These are phyloP conservation scores for Parathielavia hyrcaniae DNA, from an alignment of 495 filamentous ascomycete species.

Conservation along the genomic window DNA sequence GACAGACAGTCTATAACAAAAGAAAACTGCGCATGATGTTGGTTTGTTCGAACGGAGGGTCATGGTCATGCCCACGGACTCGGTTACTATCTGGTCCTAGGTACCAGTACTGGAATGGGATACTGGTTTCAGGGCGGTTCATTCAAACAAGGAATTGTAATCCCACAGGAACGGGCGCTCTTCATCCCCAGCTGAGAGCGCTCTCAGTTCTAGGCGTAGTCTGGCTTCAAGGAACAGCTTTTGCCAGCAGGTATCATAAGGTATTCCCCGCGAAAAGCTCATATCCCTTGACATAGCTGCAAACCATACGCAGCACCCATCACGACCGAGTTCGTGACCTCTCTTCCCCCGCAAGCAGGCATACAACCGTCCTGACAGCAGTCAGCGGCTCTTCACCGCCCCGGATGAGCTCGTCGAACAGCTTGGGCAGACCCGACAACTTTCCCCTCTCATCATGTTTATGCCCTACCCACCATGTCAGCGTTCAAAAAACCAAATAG, in stretches of 20 bases:
- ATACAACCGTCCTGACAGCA: constrained; percentile 49
- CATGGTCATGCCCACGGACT: too few relatives aligned
- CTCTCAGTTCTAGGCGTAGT: too few relatives aligned
- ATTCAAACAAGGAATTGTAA: not conserved
- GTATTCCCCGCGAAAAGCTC: not conserved
- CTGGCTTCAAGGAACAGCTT: not conserved
- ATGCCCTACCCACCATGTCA: constrained; percentile 42
- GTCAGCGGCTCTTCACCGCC: constrained; percentile 45
- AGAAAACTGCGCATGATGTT: not conserved
- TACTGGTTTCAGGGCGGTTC: not conserved
- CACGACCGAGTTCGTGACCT: constrained; percentile 7
- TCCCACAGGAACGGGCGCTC: too few relatives aligned
- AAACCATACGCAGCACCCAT: not conserved
- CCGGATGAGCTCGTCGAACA: constrained; percentile 48
- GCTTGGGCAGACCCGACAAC: constrained; percentile 44
- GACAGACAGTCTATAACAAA: not conserved
- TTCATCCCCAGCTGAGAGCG: too few relatives aligned
- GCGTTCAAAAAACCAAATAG: constrained; percentile 5
- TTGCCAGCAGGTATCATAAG: not conserved
- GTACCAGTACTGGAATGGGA: too few relatives aligned
- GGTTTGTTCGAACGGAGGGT: not conserved
- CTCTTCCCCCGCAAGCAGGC: constrained; percentile 42
- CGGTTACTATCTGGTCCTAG: too few relatives aligned
- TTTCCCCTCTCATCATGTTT: constrained; percentile 43
- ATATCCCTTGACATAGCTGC: not conserved